Conservation (phyloP, 495 filamentous ascomycete species). For the Aspergillus steynii region DNA sequence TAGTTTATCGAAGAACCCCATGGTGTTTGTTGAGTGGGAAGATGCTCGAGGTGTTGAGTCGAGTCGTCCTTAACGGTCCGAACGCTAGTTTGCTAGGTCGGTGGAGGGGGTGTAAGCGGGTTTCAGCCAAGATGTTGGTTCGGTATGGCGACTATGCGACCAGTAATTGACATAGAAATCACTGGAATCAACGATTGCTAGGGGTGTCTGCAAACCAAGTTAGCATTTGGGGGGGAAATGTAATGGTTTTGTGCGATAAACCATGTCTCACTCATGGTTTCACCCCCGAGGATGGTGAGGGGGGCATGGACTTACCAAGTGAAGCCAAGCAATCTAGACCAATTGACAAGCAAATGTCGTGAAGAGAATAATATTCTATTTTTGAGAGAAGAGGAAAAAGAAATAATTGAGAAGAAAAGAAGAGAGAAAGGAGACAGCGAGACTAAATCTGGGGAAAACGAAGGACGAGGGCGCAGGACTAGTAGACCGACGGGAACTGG, state of each 20-base stretch:
- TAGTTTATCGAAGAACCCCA: conserved; percentile 59
- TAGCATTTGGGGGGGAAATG: neutral
- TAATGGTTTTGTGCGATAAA: neutral
- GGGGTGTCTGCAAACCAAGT: neutral
- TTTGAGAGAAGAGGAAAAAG: too few relatives aligned
- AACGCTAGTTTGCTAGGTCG: neutral
- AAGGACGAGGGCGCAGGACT: neutral
- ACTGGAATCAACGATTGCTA: neutral
- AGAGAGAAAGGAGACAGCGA: neutral
- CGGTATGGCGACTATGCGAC: neutral
- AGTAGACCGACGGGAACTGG: neutral
- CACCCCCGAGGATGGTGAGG: neutral
- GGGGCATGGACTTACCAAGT: neutral
- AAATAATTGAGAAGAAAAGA: neutral
- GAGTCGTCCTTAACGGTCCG: neutral
- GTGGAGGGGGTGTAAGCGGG: neutral
- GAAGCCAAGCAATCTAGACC: neutral
- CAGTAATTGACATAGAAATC: neutral
- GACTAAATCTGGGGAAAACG: neutral
- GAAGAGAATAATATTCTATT: neutral
- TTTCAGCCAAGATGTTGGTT: neutral
- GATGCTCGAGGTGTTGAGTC: neutral
- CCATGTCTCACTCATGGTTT: neutral
- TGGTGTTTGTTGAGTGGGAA: conserved; percentile 23
- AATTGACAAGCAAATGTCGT: neutral